phyloP scores from a whole-genome alignment of 2,329 filamentous ascomycete genomes.

The Paecilomyces formosus region DNA sequence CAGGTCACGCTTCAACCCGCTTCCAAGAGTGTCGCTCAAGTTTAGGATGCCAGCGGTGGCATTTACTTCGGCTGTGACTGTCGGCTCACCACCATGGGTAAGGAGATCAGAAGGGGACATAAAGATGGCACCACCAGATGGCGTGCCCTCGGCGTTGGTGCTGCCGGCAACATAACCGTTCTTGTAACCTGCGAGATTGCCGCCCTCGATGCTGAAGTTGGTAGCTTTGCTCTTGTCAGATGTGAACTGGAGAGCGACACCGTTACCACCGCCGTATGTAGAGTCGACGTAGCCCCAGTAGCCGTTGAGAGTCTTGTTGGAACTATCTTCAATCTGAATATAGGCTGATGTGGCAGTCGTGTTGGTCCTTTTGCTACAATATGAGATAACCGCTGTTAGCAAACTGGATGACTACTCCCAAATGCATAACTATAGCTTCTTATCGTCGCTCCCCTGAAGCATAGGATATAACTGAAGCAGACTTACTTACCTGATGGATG shows the following conservation, averaged over 20 bases:
- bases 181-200: slow-evolving; percentile 1
- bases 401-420: not conserved
- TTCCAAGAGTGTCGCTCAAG: not conserved
- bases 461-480: not conserved
- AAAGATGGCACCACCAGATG: slow-evolving; percentile 1
- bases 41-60: not conserved
- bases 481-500: not conserved
- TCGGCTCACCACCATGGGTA: slow-evolving; percentile 1
- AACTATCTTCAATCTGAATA: slow-evolving; percentile 1
- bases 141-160: slow-evolving; percentile 3
- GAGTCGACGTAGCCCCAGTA: slow-evolving; percentile 3
- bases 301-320: slow-evolving; percentile 1
- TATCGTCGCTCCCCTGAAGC: too few species aligned
- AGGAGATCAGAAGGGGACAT: slow-evolving; percentile 1
- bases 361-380: not conserved
- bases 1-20: not conserved
- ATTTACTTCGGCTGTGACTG: not conserved
- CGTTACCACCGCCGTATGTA: not conserved
- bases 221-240: slow-evolving; percentile 1
- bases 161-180: slow-evolving; percentile 1
- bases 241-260: slow-evolving; percentile 1
- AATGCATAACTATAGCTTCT: not conserved
- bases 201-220: not conserved
- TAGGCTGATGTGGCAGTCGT: not conserved
- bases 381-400: not conserved